Conservation (phyloP, 192 early-diverging fungal species). For the Coemansia sp. region DNA sequence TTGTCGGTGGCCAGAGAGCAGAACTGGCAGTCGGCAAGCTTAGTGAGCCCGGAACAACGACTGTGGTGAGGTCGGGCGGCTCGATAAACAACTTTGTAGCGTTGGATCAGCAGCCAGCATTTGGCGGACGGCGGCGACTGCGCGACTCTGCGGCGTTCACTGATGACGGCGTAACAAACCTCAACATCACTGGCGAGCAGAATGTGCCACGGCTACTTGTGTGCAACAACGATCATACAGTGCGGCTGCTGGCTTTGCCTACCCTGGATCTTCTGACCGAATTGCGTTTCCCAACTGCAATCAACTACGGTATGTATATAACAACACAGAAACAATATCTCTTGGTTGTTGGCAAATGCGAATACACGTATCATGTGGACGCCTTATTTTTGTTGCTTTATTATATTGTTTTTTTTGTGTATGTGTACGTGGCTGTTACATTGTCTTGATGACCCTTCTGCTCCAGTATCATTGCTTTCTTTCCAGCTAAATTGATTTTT, state of each 20-base stretch:
- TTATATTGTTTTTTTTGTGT: too few species aligned
- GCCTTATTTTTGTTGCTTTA: too few species aligned
- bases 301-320: constrained; percentile 73
- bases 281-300: constrained; percentile 82
- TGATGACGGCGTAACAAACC: constrained; percentile 85
- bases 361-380: background rate
- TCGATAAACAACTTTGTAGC: constrained; percentile 54
- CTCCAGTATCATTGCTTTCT: background rate
- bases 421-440: too few species aligned
- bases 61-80: constrained; percentile 34
- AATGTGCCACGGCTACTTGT: constrained; percentile 73
- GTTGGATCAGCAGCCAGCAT: constrained; percentile 31
- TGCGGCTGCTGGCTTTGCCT: constrained; percentile 86
- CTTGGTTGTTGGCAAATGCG: too few species aligned
- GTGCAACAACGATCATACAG: constrained; percentile 93
- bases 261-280: constrained; percentile 70
- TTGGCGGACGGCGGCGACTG: constrained; percentile 29
- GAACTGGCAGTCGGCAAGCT: constrained; percentile 72
- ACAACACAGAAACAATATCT: too few species aligned
- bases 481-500: background rate
- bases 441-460: too few species aligned
- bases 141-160: constrained; percentile 56
- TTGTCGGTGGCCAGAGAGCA: constrained; percentile 86
- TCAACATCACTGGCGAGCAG: constrained; percentile 47
- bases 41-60: constrained; percentile 33